Base-by-base conservation (phyloP, 108 stramenopile species). In the Skeletonema costatum region DNA sequence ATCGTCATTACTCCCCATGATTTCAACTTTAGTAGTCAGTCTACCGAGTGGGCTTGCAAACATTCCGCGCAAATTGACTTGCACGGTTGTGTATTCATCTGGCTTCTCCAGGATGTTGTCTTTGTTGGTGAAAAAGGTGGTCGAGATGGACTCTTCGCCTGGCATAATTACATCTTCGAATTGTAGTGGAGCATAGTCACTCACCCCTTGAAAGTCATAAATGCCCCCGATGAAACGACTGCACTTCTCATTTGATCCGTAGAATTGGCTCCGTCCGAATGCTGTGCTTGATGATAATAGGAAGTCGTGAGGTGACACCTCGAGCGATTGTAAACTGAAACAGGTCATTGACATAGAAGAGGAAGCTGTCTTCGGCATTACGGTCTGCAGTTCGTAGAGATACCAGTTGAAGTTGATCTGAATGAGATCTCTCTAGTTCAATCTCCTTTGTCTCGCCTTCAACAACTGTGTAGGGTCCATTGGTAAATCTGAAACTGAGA, bases 41-140 rank as follows among this genome's bases (percentile, higher is more conserved):
- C 78, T 63, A 1, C 94, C 92, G 2, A 90, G 72, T n/a, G 68
- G 78, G 50, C 83, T 80, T 14, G 94, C 89, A 66, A 88, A 90
- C 85, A 90, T 85, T 12, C 94, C 93, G 32, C 90, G 86, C 35
- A 90, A 50, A 53, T 80, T 75, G 30, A 92, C 30, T 7, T 83
- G 66, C 5, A 95, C 71, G 19, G 74, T 85, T 9, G 89, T 59
- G 32, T 61, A 80, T 76, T 95, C 94, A 66, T 88, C 77, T 1
- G 90, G 89, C 12, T 60, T 66, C 71, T 95, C 94, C 11, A 84
- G 66, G 32, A 95, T 76, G 72, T 36, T 44, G 76, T 95, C 92
- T 64, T 86, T 82, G 48, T 80, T 90, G 19, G 90, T 89, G 35
- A 35, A 30, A 8, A 74, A 46, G 4, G 31, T 44, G 2, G 67